Evolutionary conservation across 129 eudicot species (phyloP), one percentile per base, ranked within the genome.

Genomic region (Pseudognaphalium luteoalbum): DNA sequence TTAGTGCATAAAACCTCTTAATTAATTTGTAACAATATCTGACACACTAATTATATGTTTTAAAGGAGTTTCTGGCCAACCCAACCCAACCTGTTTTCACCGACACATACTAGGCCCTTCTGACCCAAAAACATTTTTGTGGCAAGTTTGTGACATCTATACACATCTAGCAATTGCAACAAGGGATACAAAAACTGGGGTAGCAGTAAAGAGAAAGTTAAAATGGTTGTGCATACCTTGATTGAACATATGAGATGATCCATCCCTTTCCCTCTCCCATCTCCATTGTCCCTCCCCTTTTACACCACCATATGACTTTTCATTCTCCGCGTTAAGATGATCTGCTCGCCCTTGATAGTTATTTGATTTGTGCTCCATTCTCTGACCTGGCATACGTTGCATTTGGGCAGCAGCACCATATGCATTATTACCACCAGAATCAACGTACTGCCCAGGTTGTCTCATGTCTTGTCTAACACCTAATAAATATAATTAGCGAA

Each of bases 251-350:
- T 80, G 87, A 34, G 91, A 85, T 37, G 91, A 81, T 32, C 83
- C 88, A 82, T 87, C 91, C 73, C 87, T 82, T 59, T 87, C 91
- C 73, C 87, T 82, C 67, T 87, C 91, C 88, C 88, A 82, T 71
- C 84, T 78, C 91, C 91, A 84, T 68, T 87, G 88, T 16, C 68
- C 87, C 67, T 84, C 91, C 3, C 77, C 86, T 75, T 82, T 87
- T 63, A 81, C 35, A 66, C 81, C 60, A 63, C 84, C 84, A 73
- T 84, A 84, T 7, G 84, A 74, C 70, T 65, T 84, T 51, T 81
- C 88, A 57, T 84, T 82, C 67, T 84, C 88, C 16, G 83, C 66
- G 39, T 37, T 77, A 30, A 64, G 19, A 34, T 82, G 74, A 28
- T 82, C 87, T 61, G 68, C 73, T 37, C 85, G 69, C 41, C 88